phyloP scores from a whole-genome alignment of 495 filamentous ascomycete genomes.

The Cenococcum geophilum region DNA sequence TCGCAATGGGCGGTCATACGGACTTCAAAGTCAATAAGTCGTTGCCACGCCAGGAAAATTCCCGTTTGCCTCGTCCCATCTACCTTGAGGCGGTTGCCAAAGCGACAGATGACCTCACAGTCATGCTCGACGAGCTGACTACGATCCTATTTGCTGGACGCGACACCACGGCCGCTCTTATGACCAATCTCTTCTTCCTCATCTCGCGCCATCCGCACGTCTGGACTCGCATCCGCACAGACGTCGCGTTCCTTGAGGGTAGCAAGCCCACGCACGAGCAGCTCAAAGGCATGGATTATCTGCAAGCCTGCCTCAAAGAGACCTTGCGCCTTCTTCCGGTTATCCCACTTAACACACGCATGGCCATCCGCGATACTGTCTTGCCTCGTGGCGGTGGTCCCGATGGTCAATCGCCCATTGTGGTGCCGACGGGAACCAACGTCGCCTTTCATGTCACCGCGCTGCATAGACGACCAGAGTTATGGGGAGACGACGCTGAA shows the following conservation, averaged over 20 bases:
- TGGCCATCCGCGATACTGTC: slow-evolving; percentile 43
- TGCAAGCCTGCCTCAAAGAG: slow-evolving; percentile 17
- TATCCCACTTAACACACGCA: slow-evolving; percentile 47
- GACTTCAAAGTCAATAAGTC: too few relatives aligned
- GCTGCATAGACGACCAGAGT: slow-evolving; percentile 50
- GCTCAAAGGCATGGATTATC: slow-evolving; percentile 22
- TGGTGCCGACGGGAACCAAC: slow-evolving; percentile 39
- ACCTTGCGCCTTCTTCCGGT: slow-evolving; percentile 47
- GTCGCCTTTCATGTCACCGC: slow-evolving; percentile 43
- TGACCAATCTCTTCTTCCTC: slow-evolving; percentile 29
- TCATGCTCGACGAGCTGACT: too few relatives aligned
- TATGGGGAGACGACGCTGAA: slow-evolving; percentile 48
- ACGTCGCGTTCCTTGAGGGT: slow-evolving; percentile 11
- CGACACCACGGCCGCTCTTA: slow-evolving; percentile 36
- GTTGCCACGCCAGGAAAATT: too few relatives aligned
- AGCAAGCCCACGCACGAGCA: slow-evolving; percentile 6
- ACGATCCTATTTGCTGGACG: slow-evolving; percentile 36
- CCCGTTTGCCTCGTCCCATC: too few relatives aligned
- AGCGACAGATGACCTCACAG: too few relatives aligned
- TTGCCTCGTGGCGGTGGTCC: slow-evolving; percentile 38
- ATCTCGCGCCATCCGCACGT: slow-evolving; percentile 16
- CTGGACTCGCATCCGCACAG: slow-evolving; percentile 5
- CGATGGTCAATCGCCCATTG: slow-evolving; percentile 40
- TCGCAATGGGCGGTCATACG: too few relatives aligned
- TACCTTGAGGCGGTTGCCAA: too few relatives aligned